phyloP scores from a whole-genome alignment of 2,329 filamentous ascomycete species.

The Calonectria ilicicola region DNA sequence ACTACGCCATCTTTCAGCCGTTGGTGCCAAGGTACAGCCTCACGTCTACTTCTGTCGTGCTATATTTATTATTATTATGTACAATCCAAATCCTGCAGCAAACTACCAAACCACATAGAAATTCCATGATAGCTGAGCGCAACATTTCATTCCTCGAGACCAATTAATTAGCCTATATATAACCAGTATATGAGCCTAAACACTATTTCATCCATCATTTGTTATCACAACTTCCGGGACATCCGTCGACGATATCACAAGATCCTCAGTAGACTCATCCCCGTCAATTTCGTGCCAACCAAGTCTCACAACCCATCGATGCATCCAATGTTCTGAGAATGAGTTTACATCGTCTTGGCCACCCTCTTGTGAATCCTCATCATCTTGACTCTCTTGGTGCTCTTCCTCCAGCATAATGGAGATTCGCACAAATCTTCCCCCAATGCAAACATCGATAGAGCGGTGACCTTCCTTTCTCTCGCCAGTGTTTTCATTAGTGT shows the following conservation, averaged over 20 bases:
- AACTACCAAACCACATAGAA: neutral
- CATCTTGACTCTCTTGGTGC: neutral
- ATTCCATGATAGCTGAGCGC: neutral
- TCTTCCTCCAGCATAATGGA: neutral
- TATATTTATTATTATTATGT: too few species aligned
- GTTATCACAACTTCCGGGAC: neutral
- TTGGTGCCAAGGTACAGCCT: too few species aligned
- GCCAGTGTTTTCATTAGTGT: neutral
- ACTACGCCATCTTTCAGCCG: neutral
- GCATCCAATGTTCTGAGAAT: neutral
- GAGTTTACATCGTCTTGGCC: neutral
- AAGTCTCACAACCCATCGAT: neutral
- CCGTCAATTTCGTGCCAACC: slow-evolving; percentile 2
- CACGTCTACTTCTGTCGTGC: too few species aligned
- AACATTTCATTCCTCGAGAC: neutral
- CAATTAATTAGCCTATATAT: neutral
- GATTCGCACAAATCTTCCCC: neutral
- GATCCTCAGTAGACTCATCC: neutral
- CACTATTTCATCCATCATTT: neutral
- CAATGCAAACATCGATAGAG: neutral
- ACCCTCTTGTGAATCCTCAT: neutral
- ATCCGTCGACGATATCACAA: neutral
- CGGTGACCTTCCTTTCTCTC: neutral
- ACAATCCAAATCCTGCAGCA: neutral
- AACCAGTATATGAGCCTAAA: neutral